A percentile compares a stretch with the other conserved stretches of the same genome.
phyloP scores from a whole-genome alignment of 2,329 filamentous ascomycete genomes.

The Acrodontium crateriforme region DNA sequence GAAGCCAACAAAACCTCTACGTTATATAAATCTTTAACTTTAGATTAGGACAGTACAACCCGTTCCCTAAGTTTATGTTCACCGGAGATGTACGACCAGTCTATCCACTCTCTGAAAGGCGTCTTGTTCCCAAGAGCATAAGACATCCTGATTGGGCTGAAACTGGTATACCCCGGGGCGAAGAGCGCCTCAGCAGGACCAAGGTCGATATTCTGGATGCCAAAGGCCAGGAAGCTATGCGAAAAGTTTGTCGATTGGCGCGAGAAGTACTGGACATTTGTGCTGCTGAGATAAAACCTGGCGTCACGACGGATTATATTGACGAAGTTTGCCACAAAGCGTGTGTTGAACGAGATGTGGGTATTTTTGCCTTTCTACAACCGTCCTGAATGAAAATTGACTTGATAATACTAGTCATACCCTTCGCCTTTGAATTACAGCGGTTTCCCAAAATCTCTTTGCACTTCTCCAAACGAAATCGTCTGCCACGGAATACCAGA shows the following conservation, averaged over 20 bases:
- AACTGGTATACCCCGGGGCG: conserved; percentile 57
- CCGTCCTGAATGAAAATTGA: not conserved
- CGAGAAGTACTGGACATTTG: conserved; percentile 85
- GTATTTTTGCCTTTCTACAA: conserved; percentile 23
- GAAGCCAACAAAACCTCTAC: too few relatives aligned
- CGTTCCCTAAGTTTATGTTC: too few relatives aligned
- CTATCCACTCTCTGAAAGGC: conserved; percentile 47
- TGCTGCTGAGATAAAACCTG: conserved; percentile 64
- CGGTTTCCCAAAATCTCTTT: conserved; percentile 91
- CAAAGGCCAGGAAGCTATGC: conserved; percentile 71
- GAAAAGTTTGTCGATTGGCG: conserved; percentile 71
- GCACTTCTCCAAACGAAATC: conserved; percentile 86
- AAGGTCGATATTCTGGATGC: conserved; percentile 70
- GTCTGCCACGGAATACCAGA: conserved; percentile 97
- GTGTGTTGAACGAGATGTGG: conserved; percentile 76
- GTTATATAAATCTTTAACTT: too few relatives aligned
- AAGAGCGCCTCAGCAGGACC: conserved; percentile 42
- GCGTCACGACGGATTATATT: conserved; percentile 83
- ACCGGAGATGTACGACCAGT: too few relatives aligned
- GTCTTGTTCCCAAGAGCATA: conserved; percentile 63
- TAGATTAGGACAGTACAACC: too few relatives aligned
- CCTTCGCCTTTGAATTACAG: conserved; percentile 87
- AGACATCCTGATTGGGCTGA: conserved; percentile 71
- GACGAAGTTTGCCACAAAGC: conserved; percentile 89
- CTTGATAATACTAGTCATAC: conserved; percentile 56